Conservation (phyloP, 2,329 filamentous ascomycete species). For the Bipolaris sorokiniana region DNA sequence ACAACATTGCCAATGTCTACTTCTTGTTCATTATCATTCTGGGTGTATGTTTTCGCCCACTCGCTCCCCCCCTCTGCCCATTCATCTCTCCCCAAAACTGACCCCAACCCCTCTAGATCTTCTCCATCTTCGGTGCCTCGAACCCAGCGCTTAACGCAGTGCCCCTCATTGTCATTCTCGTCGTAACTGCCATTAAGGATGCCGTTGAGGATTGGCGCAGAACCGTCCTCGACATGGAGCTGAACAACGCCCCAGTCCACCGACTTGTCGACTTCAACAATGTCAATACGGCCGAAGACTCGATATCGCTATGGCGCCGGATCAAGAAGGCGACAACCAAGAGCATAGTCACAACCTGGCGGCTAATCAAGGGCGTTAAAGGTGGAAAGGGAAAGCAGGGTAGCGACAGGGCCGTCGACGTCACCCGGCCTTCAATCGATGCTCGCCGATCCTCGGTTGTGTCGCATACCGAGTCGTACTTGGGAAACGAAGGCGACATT, state of each 20-base stretch:
- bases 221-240: conserved; percentile 86
- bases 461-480: conserved; percentile 59
- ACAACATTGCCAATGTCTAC: conserved; percentile 98
- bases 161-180: conserved; percentile 89
- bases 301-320: conserved; percentile 82
- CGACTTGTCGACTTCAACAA: conserved; percentile 88
- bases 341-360: conserved; percentile 63
- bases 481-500: conserved; percentile 69
- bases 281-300: conserved; percentile 88
- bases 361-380: conserved; percentile 52
- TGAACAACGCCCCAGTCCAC: conserved; percentile 96
- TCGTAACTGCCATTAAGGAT: conserved; percentile 90
- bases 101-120: conserved; percentile 67
- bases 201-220: conserved; percentile 93
- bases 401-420: conserved; percentile 58
- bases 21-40: conserved; percentile 97
- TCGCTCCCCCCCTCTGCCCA: conserved; percentile 5
- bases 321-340: conserved; percentile 87
- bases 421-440: conserved; percentile 70
- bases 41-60: conserved; percentile 68
- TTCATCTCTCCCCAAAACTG: conserved; percentile 19
- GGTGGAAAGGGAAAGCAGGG: conserved; percentile 49
- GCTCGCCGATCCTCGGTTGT: conserved; percentile 65
- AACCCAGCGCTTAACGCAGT: conserved; percentile 91
- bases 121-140: conserved; percentile 90